Base-by-base conservation (phyloP, 768 basidiomycete genomes). In the Mycena polygramma region DNA sequence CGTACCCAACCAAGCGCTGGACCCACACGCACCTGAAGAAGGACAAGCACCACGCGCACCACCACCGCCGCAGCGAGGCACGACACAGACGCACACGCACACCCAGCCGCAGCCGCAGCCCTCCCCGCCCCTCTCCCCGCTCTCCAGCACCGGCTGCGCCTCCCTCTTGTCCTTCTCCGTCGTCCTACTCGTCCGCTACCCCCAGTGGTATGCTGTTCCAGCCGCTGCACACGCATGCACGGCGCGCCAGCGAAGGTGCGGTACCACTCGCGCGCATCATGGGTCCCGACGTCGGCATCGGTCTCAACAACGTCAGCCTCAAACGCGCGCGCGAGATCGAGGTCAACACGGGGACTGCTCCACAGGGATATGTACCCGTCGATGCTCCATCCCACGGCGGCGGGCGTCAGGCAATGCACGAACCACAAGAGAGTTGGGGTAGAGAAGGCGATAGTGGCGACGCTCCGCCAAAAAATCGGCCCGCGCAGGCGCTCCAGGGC, bases 401-500 rank as follows among this genome's bases (percentile, higher is more conserved):
- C 30, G 30, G 30, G 30, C 30, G 3, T 30, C 30, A 30, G 30
- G 30, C 30, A 6, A 30, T 43, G 41, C 4, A 57, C 35, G 11
- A 17, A 1, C 30, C 30, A 6, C 30, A 30, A 2, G 30, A 30
- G 30, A 30, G 30, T 30, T 6, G 30, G 6, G 30, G 30, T 2
- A 30, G 30, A 30, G 30, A 30, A 30, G 30, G 30, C 30, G 30
- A 30, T 30, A 30, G 30, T 30, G 30, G 30, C 30, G 30, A 6
- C 30, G 30, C 30, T 6, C 30, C 30, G 66, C 79, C 90, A 92
- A 92, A 93, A 92, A 92, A 93, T 86, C 91, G 66, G 86, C 82
- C 76, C 88, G 91, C 91, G 91, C 91, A 92, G 91, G 91, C 87
- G 91, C 86, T 85, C 85, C 90, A 87, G 91, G 91, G 91, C 90